Evolutionary conservation across 805 yeast species (phyloP).

Genomic region (Grigorovia humatica): DNA sequence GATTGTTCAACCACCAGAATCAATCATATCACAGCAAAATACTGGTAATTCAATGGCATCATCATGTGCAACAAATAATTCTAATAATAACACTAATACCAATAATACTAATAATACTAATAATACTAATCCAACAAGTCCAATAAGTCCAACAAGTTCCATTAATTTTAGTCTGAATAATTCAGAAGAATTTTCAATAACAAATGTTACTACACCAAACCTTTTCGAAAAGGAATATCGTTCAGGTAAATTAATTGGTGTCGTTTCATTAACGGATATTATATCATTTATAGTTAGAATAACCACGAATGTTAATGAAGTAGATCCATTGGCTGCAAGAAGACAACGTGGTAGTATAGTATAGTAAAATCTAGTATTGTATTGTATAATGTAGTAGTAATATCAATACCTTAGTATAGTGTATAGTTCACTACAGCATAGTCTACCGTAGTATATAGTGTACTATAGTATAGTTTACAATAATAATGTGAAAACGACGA

Average conservation of each 20-base stretch:
- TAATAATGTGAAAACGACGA: too few species aligned
- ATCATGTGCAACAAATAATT: neutral
- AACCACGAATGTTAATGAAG: conserved; percentile 50
- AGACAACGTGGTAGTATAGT: conserved; percentile 64
- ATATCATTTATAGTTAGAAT: conserved; percentile 65
- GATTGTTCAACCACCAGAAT: conserved; percentile 54
- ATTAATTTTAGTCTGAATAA: too few species aligned
- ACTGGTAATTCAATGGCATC: conserved; percentile 5
- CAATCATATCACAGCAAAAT: conserved; percentile 16
- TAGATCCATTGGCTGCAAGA: conserved; percentile 83
- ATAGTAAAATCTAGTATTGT: neutral
- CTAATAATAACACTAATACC: neutral
- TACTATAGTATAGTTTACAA: too few species aligned
- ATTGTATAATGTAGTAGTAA: too few species aligned
- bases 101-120: neutral
- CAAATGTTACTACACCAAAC: conserved; percentile 16
- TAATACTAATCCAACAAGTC: neutral
- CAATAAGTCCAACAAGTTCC: neutral
- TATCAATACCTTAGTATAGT: too few species aligned
- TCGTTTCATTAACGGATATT: conserved; percentile 84
- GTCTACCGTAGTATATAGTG: too few species aligned
- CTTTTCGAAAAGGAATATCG: conserved; percentile 38
- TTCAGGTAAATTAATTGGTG: conserved; percentile 82
- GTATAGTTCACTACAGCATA: too few species aligned
- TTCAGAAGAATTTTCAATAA: too few species aligned